These are phyloP conservation scores for Cladophialophora psammophila DNA, from an alignment of 2,329 filamentous ascomycete species.

Conservation along the genomic window DNA sequence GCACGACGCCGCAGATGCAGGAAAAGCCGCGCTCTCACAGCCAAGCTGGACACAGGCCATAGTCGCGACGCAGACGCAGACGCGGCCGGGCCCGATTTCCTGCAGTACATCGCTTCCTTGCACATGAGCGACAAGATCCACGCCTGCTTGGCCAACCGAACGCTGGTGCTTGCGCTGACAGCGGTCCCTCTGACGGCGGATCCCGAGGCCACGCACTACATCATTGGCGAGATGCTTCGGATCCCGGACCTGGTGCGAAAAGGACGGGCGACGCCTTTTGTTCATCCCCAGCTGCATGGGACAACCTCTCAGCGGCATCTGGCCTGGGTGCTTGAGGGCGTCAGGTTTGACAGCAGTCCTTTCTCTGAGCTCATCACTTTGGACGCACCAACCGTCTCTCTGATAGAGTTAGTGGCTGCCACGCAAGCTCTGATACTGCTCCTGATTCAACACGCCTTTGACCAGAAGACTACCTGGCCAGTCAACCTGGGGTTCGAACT, in stretches of 20 bases:
- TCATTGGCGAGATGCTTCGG: neutral
- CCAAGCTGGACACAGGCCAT: neutral
- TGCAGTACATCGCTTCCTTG: constrained; percentile 15
- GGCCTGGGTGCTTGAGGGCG: neutral
- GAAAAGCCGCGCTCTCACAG: too few species aligned
- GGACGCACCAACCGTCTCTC: neutral
- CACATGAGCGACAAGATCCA: constrained; percentile 14
- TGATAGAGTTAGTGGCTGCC: neutral
- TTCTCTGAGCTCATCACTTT: neutral
- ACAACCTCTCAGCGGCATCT: neutral
- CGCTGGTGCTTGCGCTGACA: constrained; percentile 3
- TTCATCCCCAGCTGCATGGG: neutral
- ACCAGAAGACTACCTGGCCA: too few species aligned
- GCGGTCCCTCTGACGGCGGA: neutral
- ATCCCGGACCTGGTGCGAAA: constrained; percentile 7
- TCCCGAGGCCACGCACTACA: neutral
- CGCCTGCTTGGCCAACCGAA: constrained; percentile 5
- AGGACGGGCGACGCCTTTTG: neutral
- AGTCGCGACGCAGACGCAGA: neutral
- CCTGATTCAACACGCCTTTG: neutral
- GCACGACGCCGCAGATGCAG: too few species aligned
- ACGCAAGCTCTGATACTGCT: neutral
- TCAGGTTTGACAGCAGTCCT: too few species aligned
- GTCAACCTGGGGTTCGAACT: neutral
- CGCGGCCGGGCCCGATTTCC: neutral